Base-by-base conservation (phyloP, 306 rosid genomes). In the Cucumis hystrix region DNA sequence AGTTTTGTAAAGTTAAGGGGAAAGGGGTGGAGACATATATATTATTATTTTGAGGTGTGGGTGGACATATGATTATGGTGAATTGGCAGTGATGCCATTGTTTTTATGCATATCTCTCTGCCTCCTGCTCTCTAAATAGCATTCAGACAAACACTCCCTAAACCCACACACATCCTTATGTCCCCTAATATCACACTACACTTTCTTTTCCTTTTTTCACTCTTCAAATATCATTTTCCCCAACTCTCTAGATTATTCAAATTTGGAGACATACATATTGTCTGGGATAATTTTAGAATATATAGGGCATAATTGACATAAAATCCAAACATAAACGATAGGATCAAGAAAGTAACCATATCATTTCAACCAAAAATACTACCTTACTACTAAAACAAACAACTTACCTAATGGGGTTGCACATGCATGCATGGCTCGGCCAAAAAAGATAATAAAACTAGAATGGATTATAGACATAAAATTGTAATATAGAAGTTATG, bases 51-150 rank as follows among this genome's bases (percentile, higher is more conserved):
- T 25, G 60, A 49, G 76, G 57, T 33, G 37, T 33, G 30, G 30
- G 30, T 71, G 60, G 59, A 49, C 76, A 71, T 47, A 71, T 71
- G 76, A 71, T 49, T 25, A 47, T 71, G 59, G 59, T 71, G 58
- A 71, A 45, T 47, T 25, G 39, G 39, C 59, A 71, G 76, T 71
- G 40, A 49, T 25, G 40, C 59, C 58, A 49, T 71, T 71, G 59
- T 71, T 71, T 47, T 71, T 49, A 45, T 71, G 58, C 75, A 69
- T 47, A 47, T 69, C n/a, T 37, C 37, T 33, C 37, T 23, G 33
- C 57, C 45, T 69, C 6, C 75, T 45, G 43, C 59, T 41, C 58
- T 49, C 33, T 52, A 49, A 14, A 14, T 71, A 71, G 15, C 76
- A 49, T 25, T 71, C 40, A 49, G 23, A 71, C 76, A 69, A 40